Conservation (phyloP, 2,329 filamentous ascomycete species). For the Aspergillus pseudonomiae region DNA sequence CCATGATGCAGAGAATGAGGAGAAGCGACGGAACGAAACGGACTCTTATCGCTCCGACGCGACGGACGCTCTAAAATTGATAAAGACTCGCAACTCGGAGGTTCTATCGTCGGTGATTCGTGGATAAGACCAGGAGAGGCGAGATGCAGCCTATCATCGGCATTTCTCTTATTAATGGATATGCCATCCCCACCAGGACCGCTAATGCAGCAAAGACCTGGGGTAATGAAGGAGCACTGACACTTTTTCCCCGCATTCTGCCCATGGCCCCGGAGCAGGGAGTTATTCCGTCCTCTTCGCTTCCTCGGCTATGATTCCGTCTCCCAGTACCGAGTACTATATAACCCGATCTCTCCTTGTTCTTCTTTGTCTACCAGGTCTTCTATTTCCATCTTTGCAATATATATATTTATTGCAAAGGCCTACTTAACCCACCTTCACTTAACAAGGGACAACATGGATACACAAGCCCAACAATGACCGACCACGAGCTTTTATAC, state of each 20-base stretch:
- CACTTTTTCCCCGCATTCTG: background rate
- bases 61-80: background rate
- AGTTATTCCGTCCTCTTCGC: no score
- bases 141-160: background rate
- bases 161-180: constrained; percentile 2
- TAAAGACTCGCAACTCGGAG: background rate
- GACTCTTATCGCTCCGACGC: background rate
- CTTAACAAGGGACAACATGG: no score
- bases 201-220: background rate
- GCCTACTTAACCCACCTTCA: no score
- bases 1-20: background rate
- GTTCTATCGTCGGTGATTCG: background rate
- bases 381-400: no score
- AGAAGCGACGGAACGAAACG: background rate
- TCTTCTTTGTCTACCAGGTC: no score
- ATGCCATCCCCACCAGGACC: background rate
- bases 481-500: no score
- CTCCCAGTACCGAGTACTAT: background rate
- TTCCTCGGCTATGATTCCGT: background rate
- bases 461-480: no score
- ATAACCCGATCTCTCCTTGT: no score
- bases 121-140: background rate
- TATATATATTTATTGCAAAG: no score
- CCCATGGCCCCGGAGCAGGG: no score
- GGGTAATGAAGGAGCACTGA: background rate